These are phyloP conservation scores for Triticum monococcum DNA, from an alignment of 176 grass and related monocot genomes.

Conservation along the genomic window DNA sequence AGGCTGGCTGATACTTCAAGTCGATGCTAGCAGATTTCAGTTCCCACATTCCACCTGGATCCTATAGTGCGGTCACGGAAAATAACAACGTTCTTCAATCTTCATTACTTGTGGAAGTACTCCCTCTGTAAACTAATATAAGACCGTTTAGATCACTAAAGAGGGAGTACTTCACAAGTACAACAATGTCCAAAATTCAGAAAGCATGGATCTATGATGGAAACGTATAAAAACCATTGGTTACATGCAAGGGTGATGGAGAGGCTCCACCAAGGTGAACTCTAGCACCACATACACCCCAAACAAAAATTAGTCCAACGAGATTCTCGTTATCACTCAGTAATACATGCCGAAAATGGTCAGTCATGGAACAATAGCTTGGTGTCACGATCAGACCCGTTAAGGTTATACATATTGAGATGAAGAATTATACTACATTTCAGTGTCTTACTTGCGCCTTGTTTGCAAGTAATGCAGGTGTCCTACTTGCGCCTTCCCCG, in stretches of 20 bases:
- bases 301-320: not conserved
- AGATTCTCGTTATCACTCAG: not conserved
- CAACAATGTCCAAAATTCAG: too few species aligned
- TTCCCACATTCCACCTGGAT: not conserved
- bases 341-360: not conserved
- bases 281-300: not conserved
- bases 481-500: slow-evolving; percentile 35
- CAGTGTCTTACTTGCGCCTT: slow-evolving; percentile 36
- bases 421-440: not conserved
- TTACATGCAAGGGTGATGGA: not conserved
- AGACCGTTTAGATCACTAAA: too few species aligned
- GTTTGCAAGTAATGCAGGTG: slow-evolving; percentile 24
- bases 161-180: not conserved
- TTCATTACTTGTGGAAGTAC: not conserved
- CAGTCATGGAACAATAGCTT: not conserved
- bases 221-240: not conserved
- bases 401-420: not conserved
- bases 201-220: not conserved
- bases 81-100: not conserved
- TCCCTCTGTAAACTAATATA: too few species aligned
- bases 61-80: not conserved
- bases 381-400: not conserved
- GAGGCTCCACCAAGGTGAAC: not conserved
- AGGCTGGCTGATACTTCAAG: not conserved
- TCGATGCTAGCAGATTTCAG: not conserved